A percentile compares a stretch with the other conserved stretches of the same genome.
phyloP scores from a whole-genome alignment of 1,139 yeast species.

The Taphrina flavorubra region DNA sequence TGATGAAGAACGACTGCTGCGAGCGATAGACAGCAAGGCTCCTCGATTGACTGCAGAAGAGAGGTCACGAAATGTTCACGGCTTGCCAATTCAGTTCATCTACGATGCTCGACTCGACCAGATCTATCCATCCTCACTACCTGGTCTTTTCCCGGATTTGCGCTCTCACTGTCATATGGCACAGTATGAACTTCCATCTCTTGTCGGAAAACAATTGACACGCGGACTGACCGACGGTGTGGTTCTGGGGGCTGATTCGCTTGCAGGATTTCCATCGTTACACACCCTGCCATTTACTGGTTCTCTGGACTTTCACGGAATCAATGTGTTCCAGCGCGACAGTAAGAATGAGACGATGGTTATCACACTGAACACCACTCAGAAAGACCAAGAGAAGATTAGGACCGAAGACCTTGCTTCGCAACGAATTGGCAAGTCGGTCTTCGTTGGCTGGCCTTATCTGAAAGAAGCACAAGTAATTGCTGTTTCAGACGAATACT shows the following conservation, averaged over 20 bases:
- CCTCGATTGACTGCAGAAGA: conserved; percentile 70
- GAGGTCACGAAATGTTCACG: conserved; percentile 71
- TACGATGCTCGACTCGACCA: conserved; percentile 78
- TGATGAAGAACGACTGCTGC: conserved; percentile 74
- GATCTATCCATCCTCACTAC: conserved; percentile 76
- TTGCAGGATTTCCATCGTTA: conserved; percentile 92
- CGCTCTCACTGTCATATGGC: conserved; percentile 76
- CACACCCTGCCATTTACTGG: conserved; percentile 68
- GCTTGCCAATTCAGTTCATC: conserved; percentile 68
- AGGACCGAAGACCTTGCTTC: conserved; percentile 61
- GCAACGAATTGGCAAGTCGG: conserved; percentile 63
- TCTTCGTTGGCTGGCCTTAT: conserved; percentile 88
- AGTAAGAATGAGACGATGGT: conserved; percentile 83
- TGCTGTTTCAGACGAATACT: conserved; percentile 64
- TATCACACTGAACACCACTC: conserved; percentile 63
- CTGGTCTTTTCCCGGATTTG: conserved; percentile 76
- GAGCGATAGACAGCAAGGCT: conserved; percentile 72
- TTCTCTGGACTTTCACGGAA: conserved; percentile 63
- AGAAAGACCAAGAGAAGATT: conserved; percentile 53
- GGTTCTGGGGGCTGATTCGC: conserved; percentile 66
- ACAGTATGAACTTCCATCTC: conserved; percentile 59
- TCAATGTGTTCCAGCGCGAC: conserved; percentile 82
- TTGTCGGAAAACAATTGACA: conserved; percentile 56
- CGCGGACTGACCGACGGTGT: conserved; percentile 74
- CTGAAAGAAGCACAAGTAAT: conserved; percentile 78